Percentiles rank a stretch among this genome's conserved stretches.
Conservation (phyloP, 495 filamentous ascomycete genomes). For the Neurospora pannonica region DNA sequence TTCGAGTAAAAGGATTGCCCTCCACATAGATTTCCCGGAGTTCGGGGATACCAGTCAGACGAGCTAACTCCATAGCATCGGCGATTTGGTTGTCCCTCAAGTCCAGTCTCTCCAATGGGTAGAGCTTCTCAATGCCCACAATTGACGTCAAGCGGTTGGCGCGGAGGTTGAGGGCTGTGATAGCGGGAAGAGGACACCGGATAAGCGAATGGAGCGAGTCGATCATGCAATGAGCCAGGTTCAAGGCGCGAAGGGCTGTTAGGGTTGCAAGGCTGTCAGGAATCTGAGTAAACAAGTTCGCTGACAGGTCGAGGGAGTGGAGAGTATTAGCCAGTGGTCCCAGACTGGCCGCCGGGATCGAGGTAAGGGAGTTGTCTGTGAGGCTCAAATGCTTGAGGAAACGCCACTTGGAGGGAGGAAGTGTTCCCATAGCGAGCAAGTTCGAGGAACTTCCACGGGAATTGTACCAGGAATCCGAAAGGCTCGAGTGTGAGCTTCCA, state of each 20-base stretch:
- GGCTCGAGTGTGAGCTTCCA: constrained; percentile 83
- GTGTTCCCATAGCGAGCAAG: constrained; percentile 50
- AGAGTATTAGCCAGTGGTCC: constrained; percentile 75
- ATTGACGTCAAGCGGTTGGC: constrained; percentile 82
- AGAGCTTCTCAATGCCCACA: constrained; percentile 80
- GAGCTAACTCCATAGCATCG: constrained; percentile 83
- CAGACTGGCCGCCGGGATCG: constrained; percentile 63
- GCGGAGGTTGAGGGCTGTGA: constrained; percentile 85
- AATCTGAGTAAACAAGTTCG: constrained; percentile 82
- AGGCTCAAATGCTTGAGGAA: constrained; percentile 86
- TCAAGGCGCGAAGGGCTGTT: constrained; percentile 74
- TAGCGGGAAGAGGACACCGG: constrained; percentile 81
- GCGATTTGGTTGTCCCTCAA: constrained; percentile 83
- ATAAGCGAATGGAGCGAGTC: constrained; percentile 83
- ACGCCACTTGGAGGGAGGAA: constrained; percentile 84
- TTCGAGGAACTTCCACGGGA: constrained; percentile 61
- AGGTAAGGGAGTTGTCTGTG: constrained; percentile 80
- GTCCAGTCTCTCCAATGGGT: constrained; percentile 82
- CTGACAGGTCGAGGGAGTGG: constrained; percentile 82
- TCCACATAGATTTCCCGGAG: constrained; percentile 86
- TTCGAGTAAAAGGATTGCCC: constrained; percentile 83
- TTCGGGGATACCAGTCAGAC: constrained; percentile 82
- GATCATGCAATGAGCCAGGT: constrained; percentile 95
- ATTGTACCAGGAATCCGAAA: constrained; percentile 58
- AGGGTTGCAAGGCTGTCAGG: constrained; percentile 80